Conservation (phyloP, 805 yeast species). For the Saturnispora hagleri region DNA sequence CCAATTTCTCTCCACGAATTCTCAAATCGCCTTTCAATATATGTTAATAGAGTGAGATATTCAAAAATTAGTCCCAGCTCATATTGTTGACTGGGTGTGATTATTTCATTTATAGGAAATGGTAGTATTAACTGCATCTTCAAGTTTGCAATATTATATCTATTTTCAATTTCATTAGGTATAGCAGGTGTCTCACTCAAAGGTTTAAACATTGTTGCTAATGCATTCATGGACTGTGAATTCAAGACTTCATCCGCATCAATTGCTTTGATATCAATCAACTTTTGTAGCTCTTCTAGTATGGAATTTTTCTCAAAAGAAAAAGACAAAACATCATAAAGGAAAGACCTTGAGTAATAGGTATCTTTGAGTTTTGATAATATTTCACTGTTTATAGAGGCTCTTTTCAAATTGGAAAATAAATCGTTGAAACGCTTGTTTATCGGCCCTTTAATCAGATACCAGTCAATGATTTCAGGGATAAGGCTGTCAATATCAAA, state of each 20-base stretch:
- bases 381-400: neutral
- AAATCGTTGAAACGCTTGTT: slow-evolving; percentile 1
- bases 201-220: slow-evolving; percentile 36
- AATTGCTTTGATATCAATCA: slow-evolving; percentile 44
- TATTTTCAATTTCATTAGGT: neutral
- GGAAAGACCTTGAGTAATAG: neutral
- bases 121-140: slow-evolving; percentile 60
- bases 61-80: slow-evolving; percentile 79
- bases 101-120: slow-evolving; percentile 74
- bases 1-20: slow-evolving; percentile 66
- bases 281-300: slow-evolving; percentile 33
- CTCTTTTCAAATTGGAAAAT: neutral
- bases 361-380: neutral
- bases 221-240: slow-evolving; percentile 34
- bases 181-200: slow-evolving; percentile 21
- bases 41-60: slow-evolving; percentile 54
- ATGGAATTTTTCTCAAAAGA: slow-evolving; percentile 16
- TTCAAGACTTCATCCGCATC: slow-evolving; percentile 44
- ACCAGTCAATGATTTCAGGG: neutral
- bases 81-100: slow-evolving; percentile 58
- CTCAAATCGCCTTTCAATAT: slow-evolving; percentile 49
- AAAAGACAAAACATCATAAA: slow-evolving; percentile 10
- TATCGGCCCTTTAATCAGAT: slow-evolving; percentile 3
- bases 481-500: neutral
- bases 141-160: slow-evolving; percentile 36